phyloP scores from a whole-genome alignment of 306 rosid species.

The Acacia melanoxylon region DNA sequence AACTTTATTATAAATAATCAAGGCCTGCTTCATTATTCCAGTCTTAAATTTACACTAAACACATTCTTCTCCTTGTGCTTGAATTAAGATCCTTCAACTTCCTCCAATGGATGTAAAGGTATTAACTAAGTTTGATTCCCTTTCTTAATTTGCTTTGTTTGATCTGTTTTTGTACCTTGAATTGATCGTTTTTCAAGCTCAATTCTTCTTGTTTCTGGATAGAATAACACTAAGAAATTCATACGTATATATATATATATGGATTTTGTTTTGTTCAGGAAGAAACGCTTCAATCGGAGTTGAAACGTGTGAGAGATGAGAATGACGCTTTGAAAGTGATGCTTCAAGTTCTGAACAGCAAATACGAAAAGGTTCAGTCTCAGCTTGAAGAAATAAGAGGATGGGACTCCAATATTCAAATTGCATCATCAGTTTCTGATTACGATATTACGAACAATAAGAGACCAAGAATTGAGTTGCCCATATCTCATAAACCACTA shows the following conservation, averaged over 20 bases:
- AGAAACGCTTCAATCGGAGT: constrained; percentile 34
- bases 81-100: constrained; percentile 11
- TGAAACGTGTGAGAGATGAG: constrained; percentile 52
- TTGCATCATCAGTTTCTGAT: constrained; percentile 3
- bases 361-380: constrained; percentile 45
- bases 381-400: constrained; percentile 35
- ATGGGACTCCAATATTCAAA: neutral
- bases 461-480: constrained; percentile 46
- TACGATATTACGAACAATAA: constrained; percentile 30
- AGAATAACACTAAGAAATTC: neutral
- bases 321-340: constrained; percentile 50
- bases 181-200: neutral
- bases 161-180: neutral
- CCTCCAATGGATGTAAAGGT: constrained; percentile 42
- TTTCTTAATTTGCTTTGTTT: neutral
- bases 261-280: constrained; percentile 28
- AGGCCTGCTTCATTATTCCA: constrained; percentile 1
- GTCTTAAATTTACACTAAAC: neutral
- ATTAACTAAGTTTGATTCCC: neutral
- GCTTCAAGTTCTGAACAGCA: constrained; percentile 50
- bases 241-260: neutral
- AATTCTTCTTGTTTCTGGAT: neutral
- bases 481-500: constrained; percentile 35
- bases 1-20: constrained; percentile 29
- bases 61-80: neutral